These are phyloP conservation scores for Paralagenidium karlingii DNA, from an alignment of 352 stramenopile species.

Conservation along the genomic window DNA sequence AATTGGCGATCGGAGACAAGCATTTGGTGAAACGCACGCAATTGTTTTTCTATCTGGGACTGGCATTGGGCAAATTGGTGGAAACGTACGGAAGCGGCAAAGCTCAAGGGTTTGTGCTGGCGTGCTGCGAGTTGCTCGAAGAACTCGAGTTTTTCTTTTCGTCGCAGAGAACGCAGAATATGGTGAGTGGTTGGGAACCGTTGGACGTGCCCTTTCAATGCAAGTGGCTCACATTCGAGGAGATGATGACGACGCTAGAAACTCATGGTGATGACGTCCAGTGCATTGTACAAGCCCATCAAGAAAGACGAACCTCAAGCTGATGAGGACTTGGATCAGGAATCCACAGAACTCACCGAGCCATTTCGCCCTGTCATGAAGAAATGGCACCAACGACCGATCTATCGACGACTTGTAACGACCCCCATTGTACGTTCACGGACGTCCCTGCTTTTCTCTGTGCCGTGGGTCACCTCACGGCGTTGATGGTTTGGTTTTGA, in stretches of 20 bases:
- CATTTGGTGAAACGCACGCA: slow-evolving; percentile 37
- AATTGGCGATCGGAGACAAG: slow-evolving; percentile 43
- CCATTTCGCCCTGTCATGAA: slow-evolving; percentile 50
- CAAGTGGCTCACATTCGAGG: background rate
- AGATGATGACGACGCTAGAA: slow-evolving; percentile 25
- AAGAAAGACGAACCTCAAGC: slow-evolving; percentile 20
- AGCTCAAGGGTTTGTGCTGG: slow-evolving; percentile 42
- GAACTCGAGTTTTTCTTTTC: slow-evolving; percentile 80
- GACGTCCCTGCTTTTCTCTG: background rate
- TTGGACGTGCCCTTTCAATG: too few relatives aligned
- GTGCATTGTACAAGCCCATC: slow-evolving; percentile 41
- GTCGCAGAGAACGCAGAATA: slow-evolving; percentile 58
- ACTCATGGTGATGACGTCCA: slow-evolving; percentile 72
- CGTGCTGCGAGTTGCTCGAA: slow-evolving; percentile 71
- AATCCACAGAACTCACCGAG: slow-evolving; percentile 28
- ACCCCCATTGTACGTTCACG: slow-evolving; percentile 42
- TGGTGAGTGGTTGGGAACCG: slow-evolving; percentile 19
- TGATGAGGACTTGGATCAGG: background rate
- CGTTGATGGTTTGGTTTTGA: slow-evolving; percentile 1
- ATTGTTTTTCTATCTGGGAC: slow-evolving; percentile 72
- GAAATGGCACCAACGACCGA: slow-evolving; percentile 77
- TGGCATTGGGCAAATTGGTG: slow-evolving; percentile 51
- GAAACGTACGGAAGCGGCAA: slow-evolving; percentile 18
- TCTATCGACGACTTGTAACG: slow-evolving; percentile 58
- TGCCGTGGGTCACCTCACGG: background rate